Evolutionary conservation across 2,329 filamentous ascomycete genomes (phyloP).

Genomic region (Dendryphion nanum): DNA sequence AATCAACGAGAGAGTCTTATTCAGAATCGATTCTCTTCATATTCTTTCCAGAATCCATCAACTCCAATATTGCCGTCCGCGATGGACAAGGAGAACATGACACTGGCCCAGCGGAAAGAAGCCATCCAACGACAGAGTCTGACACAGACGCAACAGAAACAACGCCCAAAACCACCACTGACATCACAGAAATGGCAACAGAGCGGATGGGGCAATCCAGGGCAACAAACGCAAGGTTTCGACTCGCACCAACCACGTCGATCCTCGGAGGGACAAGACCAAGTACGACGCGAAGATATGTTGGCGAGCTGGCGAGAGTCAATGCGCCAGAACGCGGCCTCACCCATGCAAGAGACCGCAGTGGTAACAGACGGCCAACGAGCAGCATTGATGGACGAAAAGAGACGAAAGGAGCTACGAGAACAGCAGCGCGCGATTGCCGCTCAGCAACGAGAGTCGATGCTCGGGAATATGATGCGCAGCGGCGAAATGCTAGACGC

Average conservation of each 20-base stretch:
- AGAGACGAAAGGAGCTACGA: slow-evolving; percentile 61
- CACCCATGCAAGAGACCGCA: slow-evolving; percentile 14
- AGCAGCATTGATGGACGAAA: slow-evolving; percentile 57
- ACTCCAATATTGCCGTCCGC: slow-evolving; percentile 20
- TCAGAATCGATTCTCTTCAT: slow-evolving; percentile 38
- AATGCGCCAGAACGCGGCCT: slow-evolving; percentile 22
- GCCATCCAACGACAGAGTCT: slow-evolving; percentile 33
- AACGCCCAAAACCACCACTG: slow-evolving; percentile 20
- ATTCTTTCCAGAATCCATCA: slow-evolving; percentile 33
- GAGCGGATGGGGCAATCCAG: slow-evolving; percentile 22
- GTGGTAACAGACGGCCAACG: slow-evolving; percentile 37
- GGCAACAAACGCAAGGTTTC: slow-evolving; percentile 26
- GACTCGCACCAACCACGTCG: slow-evolving; percentile 40
- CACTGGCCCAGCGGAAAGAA: slow-evolving; percentile 62
- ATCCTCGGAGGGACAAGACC: slow-evolving; percentile 19
- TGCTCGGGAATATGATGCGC: slow-evolving; percentile 74
- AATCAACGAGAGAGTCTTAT: slow-evolving; percentile 56
- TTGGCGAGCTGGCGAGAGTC: slow-evolving; percentile 37
- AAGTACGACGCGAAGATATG: slow-evolving; percentile 31
- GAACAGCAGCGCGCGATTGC: slow-evolving; percentile 59
- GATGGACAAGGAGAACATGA: slow-evolving; percentile 61
- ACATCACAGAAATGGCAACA: slow-evolving; percentile 30
- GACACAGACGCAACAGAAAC: neutral
- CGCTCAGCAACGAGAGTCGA: slow-evolving; percentile 59
- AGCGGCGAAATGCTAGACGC: slow-evolving; percentile 70